Evolutionary conservation across 495 filamentous ascomycete genomes (phyloP).

Genomic region (Penicillium nucicola): DNA sequence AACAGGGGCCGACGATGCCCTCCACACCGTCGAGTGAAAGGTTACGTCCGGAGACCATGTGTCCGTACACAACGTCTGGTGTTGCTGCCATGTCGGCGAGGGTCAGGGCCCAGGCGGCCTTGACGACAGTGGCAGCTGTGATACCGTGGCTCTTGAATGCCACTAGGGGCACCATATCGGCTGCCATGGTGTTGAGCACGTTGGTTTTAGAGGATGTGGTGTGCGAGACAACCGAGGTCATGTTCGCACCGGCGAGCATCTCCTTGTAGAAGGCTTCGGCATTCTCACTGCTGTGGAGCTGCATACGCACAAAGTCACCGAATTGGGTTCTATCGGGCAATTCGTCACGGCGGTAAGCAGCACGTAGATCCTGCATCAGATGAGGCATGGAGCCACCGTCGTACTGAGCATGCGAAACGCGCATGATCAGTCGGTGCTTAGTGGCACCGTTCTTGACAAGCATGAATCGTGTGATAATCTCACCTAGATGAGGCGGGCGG

Average conservation of each 20-base stretch:
- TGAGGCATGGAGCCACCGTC: constrained; percentile 30
- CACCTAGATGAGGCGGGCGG: constrained; percentile 43
- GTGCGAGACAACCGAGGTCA: constrained; percentile 26
- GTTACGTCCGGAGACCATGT: constrained; percentile 31
- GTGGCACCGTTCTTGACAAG: constrained; percentile 39
- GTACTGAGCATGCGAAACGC: constrained; percentile 22
- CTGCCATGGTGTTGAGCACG: constrained; percentile 21
- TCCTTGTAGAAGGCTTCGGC: constrained; percentile 29
- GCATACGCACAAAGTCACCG: constrained; percentile 43
- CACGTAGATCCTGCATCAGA: constrained; percentile 19
- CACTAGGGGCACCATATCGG: constrained; percentile 18
- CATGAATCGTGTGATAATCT: constrained; percentile 52
- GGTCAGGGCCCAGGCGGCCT: constrained; percentile 45
- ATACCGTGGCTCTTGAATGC: constrained; percentile 18
- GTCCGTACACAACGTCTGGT: constrained; percentile 45
- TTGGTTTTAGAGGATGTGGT: constrained; percentile 16
- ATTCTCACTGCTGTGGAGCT: constrained; percentile 18
- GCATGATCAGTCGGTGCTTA: constrained; percentile 43
- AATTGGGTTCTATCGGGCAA: constrained; percentile 40
- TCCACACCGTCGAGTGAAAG: constrained; percentile 32
- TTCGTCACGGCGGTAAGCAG: constrained; percentile 10
- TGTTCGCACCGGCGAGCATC: constrained; percentile 24
- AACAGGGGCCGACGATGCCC: constrained; percentile 38
- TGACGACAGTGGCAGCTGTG: constrained; percentile 28
- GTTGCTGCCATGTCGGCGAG: constrained; percentile 38